These are phyloP conservation scores for Epichloe bromicola DNA, from an alignment of 2,329 filamentous ascomycete species.

Conservation along the genomic window DNA sequence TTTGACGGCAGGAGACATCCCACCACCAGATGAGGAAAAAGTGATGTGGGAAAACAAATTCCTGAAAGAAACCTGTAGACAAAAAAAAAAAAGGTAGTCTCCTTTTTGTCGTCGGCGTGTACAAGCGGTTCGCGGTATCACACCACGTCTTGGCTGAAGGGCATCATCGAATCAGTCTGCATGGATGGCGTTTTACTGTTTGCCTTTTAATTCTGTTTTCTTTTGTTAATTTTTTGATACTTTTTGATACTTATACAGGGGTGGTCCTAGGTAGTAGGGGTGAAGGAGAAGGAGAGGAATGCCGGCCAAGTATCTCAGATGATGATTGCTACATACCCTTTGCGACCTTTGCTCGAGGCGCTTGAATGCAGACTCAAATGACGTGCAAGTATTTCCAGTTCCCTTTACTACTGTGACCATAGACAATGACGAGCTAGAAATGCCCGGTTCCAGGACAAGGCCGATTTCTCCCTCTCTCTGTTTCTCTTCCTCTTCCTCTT, in stretches of 20 bases:
- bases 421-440: no score
- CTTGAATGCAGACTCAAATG: neutral
- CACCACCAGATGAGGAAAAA: neutral
- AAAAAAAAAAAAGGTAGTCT: neutral
- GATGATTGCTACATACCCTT: neutral
- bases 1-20: slow-evolving; percentile 1
- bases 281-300: neutral
- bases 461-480: no score
- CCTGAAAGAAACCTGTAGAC: neutral
- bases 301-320: neutral
- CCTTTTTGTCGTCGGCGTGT: neutral
- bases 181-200: neutral
- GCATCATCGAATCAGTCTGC: neutral
- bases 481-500: no score
- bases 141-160: neutral
- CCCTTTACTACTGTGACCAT: no score
- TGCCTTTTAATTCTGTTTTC: neutral
- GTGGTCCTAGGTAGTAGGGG: neutral
- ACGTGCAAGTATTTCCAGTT: neutral
- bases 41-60: neutral
- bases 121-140: neutral
- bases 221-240: neutral
- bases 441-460: no score
- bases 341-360: neutral
- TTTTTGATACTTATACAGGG: neutral